Base-by-base conservation (phyloP, 2,329 filamentous ascomycete genomes). In the Mariannaea sp. region DNA sequence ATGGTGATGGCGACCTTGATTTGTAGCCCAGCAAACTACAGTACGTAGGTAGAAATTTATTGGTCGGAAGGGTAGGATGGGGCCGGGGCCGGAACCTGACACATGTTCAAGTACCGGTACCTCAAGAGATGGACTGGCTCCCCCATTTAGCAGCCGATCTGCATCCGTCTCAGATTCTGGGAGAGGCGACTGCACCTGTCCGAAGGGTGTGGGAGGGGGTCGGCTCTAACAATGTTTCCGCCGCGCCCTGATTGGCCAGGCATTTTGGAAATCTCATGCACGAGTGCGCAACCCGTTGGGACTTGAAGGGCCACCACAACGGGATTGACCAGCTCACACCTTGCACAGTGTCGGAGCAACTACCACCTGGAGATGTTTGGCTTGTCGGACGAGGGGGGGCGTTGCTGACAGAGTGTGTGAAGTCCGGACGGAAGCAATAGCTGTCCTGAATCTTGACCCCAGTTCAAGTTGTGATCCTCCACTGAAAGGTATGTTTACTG, bases 151-250 rank as follows among this genome's bases (percentile, higher is more conserved):
- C 57, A 63, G 56, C 59, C 65, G 68, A 71, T 71, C 68, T 71
- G 66, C 68, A 68, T 63, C 66, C 67, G 68, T 71, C 66, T 71
- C 67, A 71, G 68, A 71, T 71, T 69, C 62, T 62, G 56, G 59
- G 56, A 56, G 54, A 58, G 57, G 60, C 59, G 55, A 66, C 62
- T 65, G 61, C 64, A 66, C 61, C 61, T 63, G 56, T 53, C 59
- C 63, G 56, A 66, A 62, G 38, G 30, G 56, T 53, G 62, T 65
- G 60, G 60, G 55, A 53, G 59, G 60, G 59, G 45, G 56, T 57
- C 55, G 56, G 49, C 48, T 56, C 42, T 64, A 58, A 59, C 59
- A 65, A 64, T 58, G 45, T 46, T 43, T 33, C 20, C 30, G 22
- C 13, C 24, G 49, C 26, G 16, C 20, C 8, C 2, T 61, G 59